A percentile compares a stretch with the other conserved stretches of the same genome.
phyloP scores from a whole-genome alignment of 495 filamentous ascomycete species.

The Chaetomidium leptoderma region DNA sequence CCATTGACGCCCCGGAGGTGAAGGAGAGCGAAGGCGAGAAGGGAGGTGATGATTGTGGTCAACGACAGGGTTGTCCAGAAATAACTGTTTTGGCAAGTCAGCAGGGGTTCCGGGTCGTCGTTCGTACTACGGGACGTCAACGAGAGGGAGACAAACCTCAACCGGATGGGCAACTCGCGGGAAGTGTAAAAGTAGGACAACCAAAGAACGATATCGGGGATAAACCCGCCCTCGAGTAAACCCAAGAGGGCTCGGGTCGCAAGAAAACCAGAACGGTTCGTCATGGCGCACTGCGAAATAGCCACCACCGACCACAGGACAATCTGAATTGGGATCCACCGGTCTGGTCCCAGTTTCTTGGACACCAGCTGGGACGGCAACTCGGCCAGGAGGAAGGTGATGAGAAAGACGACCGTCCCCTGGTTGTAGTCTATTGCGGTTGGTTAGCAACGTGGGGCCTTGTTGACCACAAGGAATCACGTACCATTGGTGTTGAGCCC shows the following conservation, averaged over 20 bases:
- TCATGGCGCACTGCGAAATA: constrained; percentile 60
- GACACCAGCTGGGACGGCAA: constrained; percentile 73
- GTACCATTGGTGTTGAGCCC: constrained; percentile 51
- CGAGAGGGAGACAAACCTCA: constrained; percentile 38
- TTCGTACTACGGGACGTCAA: too few relatives aligned
- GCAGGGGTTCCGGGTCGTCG: too few relatives aligned
- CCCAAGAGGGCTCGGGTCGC: constrained; percentile 60
- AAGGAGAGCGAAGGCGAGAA: constrained; percentile 51
- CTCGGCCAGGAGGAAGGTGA: constrained; percentile 64
- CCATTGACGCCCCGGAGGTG: constrained; percentile 50
- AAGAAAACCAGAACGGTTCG: constrained; percentile 53
- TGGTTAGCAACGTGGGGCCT: not conserved
- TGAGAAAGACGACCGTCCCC: constrained; percentile 67
- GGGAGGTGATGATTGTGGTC: constrained; percentile 48
- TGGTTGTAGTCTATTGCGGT: constrained; percentile 58
- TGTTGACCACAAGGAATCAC: not conserved
- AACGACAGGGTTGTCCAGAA: constrained; percentile 54
- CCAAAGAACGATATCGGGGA: constrained; percentile 52
- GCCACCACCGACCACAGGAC: constrained; percentile 71
- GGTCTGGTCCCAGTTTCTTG: constrained; percentile 68
- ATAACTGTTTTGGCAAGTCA: constrained; percentile 26
- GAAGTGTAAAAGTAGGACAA: constrained; percentile 70
- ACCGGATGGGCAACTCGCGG: constrained; percentile 59
- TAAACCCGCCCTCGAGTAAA: constrained; percentile 60
- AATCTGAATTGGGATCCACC: constrained; percentile 81